These are phyloP conservation scores for Termitomyces heimii DNA, from an alignment of 768 basidiomycete genomes.

Conservation along the genomic window DNA sequence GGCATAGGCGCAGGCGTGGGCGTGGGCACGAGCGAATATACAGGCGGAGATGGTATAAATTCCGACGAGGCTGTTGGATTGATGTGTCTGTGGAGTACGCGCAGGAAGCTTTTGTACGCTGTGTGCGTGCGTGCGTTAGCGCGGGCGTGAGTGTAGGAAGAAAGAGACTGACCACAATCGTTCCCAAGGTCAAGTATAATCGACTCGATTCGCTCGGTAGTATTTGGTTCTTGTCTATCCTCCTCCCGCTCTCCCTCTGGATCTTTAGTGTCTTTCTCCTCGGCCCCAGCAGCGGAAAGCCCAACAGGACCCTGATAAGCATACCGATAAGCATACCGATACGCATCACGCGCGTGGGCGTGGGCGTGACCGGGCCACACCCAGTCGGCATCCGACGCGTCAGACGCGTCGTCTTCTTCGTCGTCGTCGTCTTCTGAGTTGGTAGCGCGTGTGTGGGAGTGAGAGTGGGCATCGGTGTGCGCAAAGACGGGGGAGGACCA, in stretches of 20 bases:
- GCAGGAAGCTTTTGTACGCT: slow-evolving; percentile 47
- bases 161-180: slow-evolving; percentile 9
- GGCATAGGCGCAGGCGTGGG: slow-evolving; percentile 20
- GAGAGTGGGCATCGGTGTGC: slow-evolving; percentile 22
- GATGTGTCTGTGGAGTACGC: slow-evolving; percentile 44
- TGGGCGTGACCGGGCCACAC: background rate
- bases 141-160: too few species aligned
- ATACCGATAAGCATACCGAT: slow-evolving; percentile 18
- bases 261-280: too few species aligned
- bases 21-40: slow-evolving; percentile 7
- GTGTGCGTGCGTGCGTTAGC: background rate
- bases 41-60: slow-evolving; percentile 27
- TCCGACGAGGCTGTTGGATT: slow-evolving; percentile 29
- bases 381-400: background rate
- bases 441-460: too few species aligned
- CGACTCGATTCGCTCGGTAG: too few species aligned
- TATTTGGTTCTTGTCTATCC: too few species aligned
- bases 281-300: too few species aligned
- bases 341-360: background rate
- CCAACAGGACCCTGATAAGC: slow-evolving; percentile 16
- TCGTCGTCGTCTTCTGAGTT: too few species aligned
- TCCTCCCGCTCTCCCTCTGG: too few species aligned
- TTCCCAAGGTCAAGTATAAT: slow-evolving; percentile 44
- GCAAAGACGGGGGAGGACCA: slow-evolving; percentile 39
- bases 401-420: too few species aligned